Percentiles rank a stretch among this genome's conserved stretches.
phyloP scores from a whole-genome alignment of 495 filamentous ascomycete species.

The Paragyromitra xinjiangensis region DNA sequence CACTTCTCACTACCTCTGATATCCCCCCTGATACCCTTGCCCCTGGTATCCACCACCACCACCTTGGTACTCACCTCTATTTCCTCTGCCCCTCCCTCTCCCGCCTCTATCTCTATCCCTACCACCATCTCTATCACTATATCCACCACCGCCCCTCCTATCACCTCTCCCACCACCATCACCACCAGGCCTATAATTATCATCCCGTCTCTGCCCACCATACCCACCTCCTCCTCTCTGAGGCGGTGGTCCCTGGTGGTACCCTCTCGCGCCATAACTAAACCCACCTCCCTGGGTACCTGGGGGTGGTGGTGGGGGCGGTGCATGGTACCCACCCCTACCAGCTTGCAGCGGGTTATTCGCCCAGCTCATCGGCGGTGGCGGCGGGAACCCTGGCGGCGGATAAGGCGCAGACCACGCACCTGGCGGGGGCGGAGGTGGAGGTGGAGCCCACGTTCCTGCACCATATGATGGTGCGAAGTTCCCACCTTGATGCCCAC shows the following conservation, averaged over 20 bases:
- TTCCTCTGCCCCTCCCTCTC: conserved; percentile 22
- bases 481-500: conserved; percentile 19
- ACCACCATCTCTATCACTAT: conserved; percentile 24
- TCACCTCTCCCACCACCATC: conserved; percentile 50
- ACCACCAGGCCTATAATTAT: conserved; percentile 53
- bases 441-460: conserved; percentile 48
- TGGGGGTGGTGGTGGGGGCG: conserved; percentile 27
- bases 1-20: conserved; percentile 23
- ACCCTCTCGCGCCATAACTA: conserved; percentile 45
- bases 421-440: conserved; percentile 45
- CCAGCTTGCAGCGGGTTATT: conserved; percentile 33
- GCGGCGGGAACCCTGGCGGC: conserved; percentile 60
- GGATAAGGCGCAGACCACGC: conserved; percentile 27
- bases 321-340: conserved; percentile 15
- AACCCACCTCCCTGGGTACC: conserved; percentile 47
- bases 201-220: conserved; percentile 53
- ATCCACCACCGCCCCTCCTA: conserved; percentile 46
- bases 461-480: conserved; percentile 42
- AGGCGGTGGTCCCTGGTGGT: conserved; percentile 20
- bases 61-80: conserved; percentile 31
- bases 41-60: conserved; percentile 31
- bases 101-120: conserved; percentile 13
- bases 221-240: conserved; percentile 46
- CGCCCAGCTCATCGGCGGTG: conserved; percentile 48
- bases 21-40: conserved; percentile 40